These are phyloP conservation scores for Blastobotrys chiropterorum DNA, from an alignment of 805 yeast species.

Conservation along the genomic window DNA sequence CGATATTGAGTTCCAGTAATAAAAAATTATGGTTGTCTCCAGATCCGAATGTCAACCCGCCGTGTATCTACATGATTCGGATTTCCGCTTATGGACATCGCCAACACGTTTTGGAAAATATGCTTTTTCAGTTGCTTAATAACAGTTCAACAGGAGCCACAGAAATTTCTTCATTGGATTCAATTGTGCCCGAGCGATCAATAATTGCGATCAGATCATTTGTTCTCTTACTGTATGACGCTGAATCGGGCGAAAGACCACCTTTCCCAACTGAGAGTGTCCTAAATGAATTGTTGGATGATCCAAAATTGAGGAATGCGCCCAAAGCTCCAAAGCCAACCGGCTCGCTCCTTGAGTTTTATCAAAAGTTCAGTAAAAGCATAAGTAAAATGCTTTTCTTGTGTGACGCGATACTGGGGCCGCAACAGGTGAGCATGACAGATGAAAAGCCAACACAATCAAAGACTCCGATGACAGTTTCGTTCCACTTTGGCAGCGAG, in stretches of 20 bases:
- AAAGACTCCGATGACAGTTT: slow-evolving; percentile 34
- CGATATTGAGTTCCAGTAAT: slow-evolving; percentile 37
- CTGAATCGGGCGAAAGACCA: slow-evolving; percentile 52
- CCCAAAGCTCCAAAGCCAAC: slow-evolving; percentile 13
- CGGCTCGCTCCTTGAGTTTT: slow-evolving; percentile 33
- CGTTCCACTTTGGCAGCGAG: slow-evolving; percentile 29
- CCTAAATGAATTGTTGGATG: slow-evolving; percentile 15
- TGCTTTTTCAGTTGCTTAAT: slow-evolving; percentile 52
- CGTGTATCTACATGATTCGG: slow-evolving; percentile 68
- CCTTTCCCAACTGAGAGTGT: slow-evolving; percentile 62
- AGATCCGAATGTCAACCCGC: slow-evolving; percentile 54
- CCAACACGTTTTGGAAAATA: slow-evolving; percentile 73
- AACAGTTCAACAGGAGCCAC: slow-evolving; percentile 37
- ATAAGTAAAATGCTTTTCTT: slow-evolving; percentile 50
- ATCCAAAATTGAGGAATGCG: slow-evolving; percentile 7
- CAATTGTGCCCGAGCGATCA: slow-evolving; percentile 60
- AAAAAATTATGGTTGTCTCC: slow-evolving; percentile 59
- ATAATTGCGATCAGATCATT: slow-evolving; percentile 67
- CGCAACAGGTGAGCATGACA: slow-evolving; percentile 32
- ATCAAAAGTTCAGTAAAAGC: slow-evolving; percentile 63
- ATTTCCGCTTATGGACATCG: slow-evolving; percentile 73
- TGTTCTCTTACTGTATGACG: slow-evolving; percentile 61
- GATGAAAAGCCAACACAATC: slow-evolving; percentile 31
- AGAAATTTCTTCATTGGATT: slow-evolving; percentile 44
- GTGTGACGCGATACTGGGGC: slow-evolving; percentile 56